A percentile compares a stretch with the other conserved stretches of the same genome.
Evolutionary conservation across 352 stramenopile species (phyloP).

Genomic region (Phytophthora hibernalis): DNA sequence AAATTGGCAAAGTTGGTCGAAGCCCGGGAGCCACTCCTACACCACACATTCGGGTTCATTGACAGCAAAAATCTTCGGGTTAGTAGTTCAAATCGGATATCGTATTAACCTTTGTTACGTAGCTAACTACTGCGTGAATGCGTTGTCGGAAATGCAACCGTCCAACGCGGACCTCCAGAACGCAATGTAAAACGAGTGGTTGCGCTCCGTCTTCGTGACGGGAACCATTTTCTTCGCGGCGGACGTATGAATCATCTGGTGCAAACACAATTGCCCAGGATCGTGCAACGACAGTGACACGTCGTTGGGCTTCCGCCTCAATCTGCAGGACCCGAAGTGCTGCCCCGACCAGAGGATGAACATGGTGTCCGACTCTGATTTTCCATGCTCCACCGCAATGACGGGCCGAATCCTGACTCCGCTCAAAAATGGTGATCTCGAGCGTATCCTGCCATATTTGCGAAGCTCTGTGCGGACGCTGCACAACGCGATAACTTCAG

Average conservation of each 20-base stretch:
- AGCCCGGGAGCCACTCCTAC: background rate
- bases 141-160: too few relatives aligned
- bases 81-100: background rate
- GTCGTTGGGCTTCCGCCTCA: background rate
- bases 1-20: background rate
- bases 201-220: background rate
- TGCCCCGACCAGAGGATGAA: too few relatives aligned
- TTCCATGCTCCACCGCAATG: background rate
- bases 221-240: background rate
- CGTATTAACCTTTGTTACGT: too few relatives aligned
- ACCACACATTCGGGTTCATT: background rate
- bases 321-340: background rate
- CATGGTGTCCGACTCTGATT: background rate
- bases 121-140: too few relatives aligned
- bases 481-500: background rate
- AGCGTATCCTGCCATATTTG: background rate
- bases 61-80: background rate
- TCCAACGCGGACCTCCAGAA: too few relatives aligned
- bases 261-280: background rate
- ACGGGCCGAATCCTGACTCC: background rate
- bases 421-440: background rate
- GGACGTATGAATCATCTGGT: background rate
- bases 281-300: too few relatives aligned
- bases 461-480: background rate
- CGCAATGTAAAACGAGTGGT: background rate